Evolutionary conservation across 805 yeast genomes (phyloP).

Genomic region (Pichia gijzeniarum): DNA sequence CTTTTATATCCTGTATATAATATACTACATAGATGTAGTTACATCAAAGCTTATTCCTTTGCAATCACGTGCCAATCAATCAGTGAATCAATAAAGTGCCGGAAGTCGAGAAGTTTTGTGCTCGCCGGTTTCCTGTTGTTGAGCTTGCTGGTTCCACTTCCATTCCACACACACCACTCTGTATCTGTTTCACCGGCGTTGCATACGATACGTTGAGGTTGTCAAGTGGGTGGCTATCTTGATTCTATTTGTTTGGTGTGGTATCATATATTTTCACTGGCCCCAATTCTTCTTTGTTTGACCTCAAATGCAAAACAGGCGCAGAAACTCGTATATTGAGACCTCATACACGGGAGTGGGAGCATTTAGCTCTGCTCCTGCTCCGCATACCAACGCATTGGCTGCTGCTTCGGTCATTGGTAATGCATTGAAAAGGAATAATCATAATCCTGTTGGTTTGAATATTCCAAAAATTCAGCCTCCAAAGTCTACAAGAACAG

Average conservation of each 20-base stretch:
- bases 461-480: conserved; percentile 27
- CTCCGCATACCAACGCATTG: conserved; percentile 44
- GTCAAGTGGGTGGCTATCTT: not conserved
- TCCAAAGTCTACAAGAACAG: conserved; percentile 8
- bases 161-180: too few relatives aligned
- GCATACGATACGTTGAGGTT: not conserved
- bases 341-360: conserved; percentile 17
- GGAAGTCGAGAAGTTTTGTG: too few relatives aligned
- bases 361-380: conserved; percentile 16
- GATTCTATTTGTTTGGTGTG: not conserved
- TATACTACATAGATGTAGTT: too few relatives aligned
- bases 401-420: conserved; percentile 61
- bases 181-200: not conserved
- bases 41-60: too few relatives aligned
- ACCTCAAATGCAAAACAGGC: conserved; percentile 4
- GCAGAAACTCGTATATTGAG: conserved; percentile 10
- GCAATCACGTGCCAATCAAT: too few relatives aligned
- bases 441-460: conserved; percentile 27
- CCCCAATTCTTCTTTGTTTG: not conserved
- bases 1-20: too few relatives aligned
- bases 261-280: not conserved
- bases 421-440: conserved; percentile 36
- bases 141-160: too few relatives aligned
- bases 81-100: too few relatives aligned
- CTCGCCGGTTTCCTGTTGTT: too few relatives aligned